Conservation (phyloP, 148 eudicot species). For the Nepenthes gracilis region DNA sequence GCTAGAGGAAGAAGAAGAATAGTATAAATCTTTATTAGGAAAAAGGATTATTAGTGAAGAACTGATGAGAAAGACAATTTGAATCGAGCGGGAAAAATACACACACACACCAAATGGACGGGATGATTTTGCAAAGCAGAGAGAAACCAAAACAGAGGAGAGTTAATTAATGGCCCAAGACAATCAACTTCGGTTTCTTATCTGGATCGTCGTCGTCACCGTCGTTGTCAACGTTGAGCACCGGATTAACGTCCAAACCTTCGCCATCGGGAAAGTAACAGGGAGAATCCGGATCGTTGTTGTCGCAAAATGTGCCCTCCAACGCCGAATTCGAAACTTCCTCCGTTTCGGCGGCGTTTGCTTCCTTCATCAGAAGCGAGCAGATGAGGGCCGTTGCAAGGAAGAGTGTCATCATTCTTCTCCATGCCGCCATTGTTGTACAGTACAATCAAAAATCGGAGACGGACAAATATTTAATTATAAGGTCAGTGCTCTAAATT, state of each 20-base stretch:
- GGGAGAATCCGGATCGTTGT: background rate
- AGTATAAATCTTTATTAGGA: no score
- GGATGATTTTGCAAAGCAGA: no score
- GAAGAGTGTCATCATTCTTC: slow-evolving; percentile 5
- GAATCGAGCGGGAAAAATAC: no score
- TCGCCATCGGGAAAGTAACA: no score
- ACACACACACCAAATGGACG: no score
- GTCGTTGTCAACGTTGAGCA: background rate
- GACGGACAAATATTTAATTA: background rate
- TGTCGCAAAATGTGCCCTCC: no score
- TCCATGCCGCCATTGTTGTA: slow-evolving; percentile 6
- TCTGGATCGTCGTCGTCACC: slow-evolving; percentile 1
- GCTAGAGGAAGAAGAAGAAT: no score
- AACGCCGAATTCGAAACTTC: background rate
- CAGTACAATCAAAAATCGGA: no score
- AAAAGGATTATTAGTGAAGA: no score
- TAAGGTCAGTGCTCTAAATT: no score
- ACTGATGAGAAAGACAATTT: no score
- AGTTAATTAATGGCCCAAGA: slow-evolving; percentile 1
- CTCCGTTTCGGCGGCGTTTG: background rate
- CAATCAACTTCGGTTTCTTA: background rate
- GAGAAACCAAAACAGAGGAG: no score
- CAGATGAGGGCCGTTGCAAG: slow-evolving; percentile 8
- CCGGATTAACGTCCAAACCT: background rate
- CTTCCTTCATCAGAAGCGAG: slow-evolving; percentile 3